Evolutionary conservation across 768 basidiomycete species (phyloP), one percentile per base, ranked within the genome.

Genomic region (Jaapia argillacea): DNA sequence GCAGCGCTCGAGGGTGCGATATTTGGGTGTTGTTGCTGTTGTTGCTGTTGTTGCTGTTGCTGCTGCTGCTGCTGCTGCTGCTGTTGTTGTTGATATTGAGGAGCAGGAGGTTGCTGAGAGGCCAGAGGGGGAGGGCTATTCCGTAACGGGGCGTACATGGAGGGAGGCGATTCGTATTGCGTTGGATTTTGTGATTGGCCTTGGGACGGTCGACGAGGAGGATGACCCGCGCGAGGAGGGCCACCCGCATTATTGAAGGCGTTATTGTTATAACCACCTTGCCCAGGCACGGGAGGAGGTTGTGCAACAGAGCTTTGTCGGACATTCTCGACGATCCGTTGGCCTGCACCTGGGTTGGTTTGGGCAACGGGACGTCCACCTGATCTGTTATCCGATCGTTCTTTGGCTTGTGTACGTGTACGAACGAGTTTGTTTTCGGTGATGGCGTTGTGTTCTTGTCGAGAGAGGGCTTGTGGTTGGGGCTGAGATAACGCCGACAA

Each of bases 401-500:
- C 66, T 48, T 77, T 75, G 43, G 73, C 92, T 63, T 56, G 71
- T 0, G 91, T 96, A 13, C 89, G 77, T 48, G 79, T 85, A 1
- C 93, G 71, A 5, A 93, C 82, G 36, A 98, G 77, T 45, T 80
- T 90, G 42, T 62, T 65, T 54, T 91, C 82, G 5, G 90, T 85
- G 48, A 87, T 74, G 0, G 63, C 64, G 47, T 92, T 80, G 63
- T 96, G 90, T 49, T 94, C 85, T 44, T 76, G 68, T 16, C 90
- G 69, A 1, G 85, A 84, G 16, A 97, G 70, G 0, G 77, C 59
- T 36, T 75, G 75, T 0, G 84, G 82, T 0, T 67, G 60, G 0
- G 81, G 71, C 28, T 74, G 69, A 0, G 73, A 70, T 7, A 96
- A 69, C 0, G 85, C 92, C 1, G 61, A 56, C 24, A 96, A 67